Conservation (phyloP, 2,329 filamentous ascomycete genomes). For the Magnaporthiopsis poae region DNA sequence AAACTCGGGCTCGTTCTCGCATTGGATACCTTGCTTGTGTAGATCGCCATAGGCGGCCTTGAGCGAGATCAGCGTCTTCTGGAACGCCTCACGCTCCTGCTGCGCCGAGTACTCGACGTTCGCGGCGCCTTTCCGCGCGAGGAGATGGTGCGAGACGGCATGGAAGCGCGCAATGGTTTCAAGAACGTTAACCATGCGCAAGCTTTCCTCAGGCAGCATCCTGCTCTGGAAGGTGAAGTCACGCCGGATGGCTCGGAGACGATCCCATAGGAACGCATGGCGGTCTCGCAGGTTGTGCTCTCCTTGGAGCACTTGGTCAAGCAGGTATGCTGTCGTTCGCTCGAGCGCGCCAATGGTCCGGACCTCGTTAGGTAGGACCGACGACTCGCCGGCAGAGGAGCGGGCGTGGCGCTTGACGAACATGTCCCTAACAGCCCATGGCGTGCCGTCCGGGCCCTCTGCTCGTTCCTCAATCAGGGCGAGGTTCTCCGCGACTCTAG, state of each 20-base stretch:
- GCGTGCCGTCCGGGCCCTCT: slow-evolving; percentile 28
- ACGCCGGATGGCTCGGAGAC: slow-evolving; percentile 56
- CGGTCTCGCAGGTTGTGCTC: slow-evolving; percentile 30
- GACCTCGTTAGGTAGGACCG: slow-evolving; percentile 58
- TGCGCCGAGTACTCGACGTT: slow-evolving; percentile 55
- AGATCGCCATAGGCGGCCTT: slow-evolving; percentile 59
- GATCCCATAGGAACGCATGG: slow-evolving; percentile 59
- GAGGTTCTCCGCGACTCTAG: slow-evolving; percentile 51
- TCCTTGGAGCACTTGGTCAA: slow-evolving; percentile 46
- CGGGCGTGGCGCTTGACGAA: slow-evolving; percentile 61
- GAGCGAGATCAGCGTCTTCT: slow-evolving; percentile 54
- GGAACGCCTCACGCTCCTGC: slow-evolving; percentile 58
- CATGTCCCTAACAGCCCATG: slow-evolving; percentile 36
- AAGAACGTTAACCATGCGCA: slow-evolving; percentile 51
- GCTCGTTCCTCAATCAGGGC: slow-evolving; percentile 47
- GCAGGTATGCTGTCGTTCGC: slow-evolving; percentile 52
- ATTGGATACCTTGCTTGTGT: slow-evolving; percentile 44
- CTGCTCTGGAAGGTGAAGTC: slow-evolving; percentile 60
- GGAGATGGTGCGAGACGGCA: slow-evolving; percentile 53
- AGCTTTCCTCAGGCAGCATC: slow-evolving; percentile 46
- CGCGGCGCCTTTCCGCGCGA: slow-evolving; percentile 46
- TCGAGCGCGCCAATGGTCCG: slow-evolving; percentile 49
- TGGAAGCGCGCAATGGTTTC: slow-evolving; percentile 60
- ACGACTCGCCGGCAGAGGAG: slow-evolving; percentile 58
- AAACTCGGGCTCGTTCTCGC: slow-evolving; percentile 56